Percentiles rank a stretch among this genome's conserved stretches.
Evolutionary conservation across 2,329 filamentous ascomycete genomes (phyloP).

Genomic region (Diaporthe vaccinii): DNA sequence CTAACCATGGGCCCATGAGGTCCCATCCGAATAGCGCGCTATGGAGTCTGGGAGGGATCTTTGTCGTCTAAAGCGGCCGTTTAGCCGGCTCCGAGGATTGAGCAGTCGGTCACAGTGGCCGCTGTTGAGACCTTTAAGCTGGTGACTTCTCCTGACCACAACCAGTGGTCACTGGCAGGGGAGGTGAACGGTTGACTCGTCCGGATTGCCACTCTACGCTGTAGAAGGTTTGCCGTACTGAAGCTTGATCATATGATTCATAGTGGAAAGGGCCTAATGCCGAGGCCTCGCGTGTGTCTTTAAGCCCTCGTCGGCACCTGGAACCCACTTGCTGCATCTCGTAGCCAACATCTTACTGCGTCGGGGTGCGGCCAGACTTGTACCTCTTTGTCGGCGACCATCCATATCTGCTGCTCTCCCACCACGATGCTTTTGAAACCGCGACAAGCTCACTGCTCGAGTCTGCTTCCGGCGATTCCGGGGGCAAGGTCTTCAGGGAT

Average conservation of each 20-base stretch:
- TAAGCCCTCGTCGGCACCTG: neutral
- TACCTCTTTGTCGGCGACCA: neutral
- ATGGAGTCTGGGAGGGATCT: constrained; percentile 4
- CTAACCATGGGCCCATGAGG: neutral
- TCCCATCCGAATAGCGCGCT: constrained; percentile 9
- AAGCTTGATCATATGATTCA: neutral
- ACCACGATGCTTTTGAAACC: neutral
- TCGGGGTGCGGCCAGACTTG: neutral
- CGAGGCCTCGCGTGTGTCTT: neutral
- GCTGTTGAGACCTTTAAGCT: neutral
- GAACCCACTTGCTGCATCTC: neutral
- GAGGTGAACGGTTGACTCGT: neutral
- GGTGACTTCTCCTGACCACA: neutral
- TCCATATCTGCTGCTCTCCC: neutral
- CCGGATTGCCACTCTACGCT: neutral
- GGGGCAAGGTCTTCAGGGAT: neutral
- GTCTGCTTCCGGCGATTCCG: constrained; percentile 14
- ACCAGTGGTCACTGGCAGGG: neutral
- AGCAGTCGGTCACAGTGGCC: neutral
- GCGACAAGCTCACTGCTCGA: neutral
- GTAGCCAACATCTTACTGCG: neutral
- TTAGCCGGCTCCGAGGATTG: neutral
- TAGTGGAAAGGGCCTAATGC: neutral
- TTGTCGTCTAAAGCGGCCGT: neutral
- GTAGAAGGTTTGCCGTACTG: constrained; percentile 13